Conservation (phyloP, 2,329 filamentous ascomycete species). For the Hirsutella thompsonii region DNA sequence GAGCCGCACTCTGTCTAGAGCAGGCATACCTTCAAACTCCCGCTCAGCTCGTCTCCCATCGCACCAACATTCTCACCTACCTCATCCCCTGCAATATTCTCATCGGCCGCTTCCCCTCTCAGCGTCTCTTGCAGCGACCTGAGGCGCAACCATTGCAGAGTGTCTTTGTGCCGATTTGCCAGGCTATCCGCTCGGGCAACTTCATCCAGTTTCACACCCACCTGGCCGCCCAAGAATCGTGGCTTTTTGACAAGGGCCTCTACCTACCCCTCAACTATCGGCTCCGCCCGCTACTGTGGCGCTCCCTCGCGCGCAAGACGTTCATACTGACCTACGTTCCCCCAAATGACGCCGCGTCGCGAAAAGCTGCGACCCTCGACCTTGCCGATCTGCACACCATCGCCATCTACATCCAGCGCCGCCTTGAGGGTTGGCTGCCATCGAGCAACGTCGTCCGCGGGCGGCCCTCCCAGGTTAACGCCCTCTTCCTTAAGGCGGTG, state of each 20-base stretch:
- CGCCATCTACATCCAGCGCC: constrained; percentile 51
- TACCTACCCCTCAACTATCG: constrained; percentile 64
- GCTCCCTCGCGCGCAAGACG: constrained; percentile 62
- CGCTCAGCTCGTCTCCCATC: constrained; percentile 52
- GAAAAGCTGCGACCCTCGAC: constrained; percentile 61
- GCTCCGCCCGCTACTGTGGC: constrained; percentile 73
- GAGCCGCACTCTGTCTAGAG: constrained; percentile 63
- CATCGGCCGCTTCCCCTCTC: constrained; percentile 69
- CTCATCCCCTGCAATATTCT: constrained; percentile 75
- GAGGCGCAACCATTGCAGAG: constrained; percentile 46
- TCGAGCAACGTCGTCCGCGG: constrained; percentile 18
- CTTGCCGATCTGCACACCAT: constrained; percentile 53
- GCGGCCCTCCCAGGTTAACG: constrained; percentile 29
- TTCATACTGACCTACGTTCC: constrained; percentile 71
- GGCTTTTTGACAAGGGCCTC: constrained; percentile 65
- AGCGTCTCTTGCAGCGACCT: constrained; percentile 50
- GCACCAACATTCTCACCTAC: constrained; percentile 69
- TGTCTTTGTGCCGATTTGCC: constrained; percentile 61
- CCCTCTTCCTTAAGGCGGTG: constrained; percentile 38
- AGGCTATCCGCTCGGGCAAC: constrained; percentile 60
- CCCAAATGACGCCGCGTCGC: constrained; percentile 39
- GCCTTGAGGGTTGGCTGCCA: constrained; percentile 44
- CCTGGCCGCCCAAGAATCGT: constrained; percentile 50
- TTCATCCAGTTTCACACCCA: constrained; percentile 61
- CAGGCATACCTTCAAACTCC: constrained; percentile 64